Evolutionary conservation across 345 rosid genomes (phyloP), one percentile per base, ranked within the genome.

Genomic region (Rhizophora mangle): DNA sequence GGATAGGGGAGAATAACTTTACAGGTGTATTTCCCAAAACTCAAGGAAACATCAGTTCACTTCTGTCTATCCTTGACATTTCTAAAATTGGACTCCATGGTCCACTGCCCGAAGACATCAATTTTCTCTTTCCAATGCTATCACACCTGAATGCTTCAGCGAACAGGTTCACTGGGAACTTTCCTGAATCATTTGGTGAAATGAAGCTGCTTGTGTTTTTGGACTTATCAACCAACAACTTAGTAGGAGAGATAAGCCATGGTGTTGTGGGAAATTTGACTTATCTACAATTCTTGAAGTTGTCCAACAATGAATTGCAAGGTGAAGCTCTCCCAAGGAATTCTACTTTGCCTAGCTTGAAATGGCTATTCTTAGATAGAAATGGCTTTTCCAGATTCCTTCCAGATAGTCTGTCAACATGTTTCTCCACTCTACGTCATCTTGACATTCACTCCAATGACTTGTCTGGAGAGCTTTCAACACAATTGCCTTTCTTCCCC

Each of bases 381-480:
- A 69, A 69, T 46, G 24, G 8, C 53, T 74, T 74, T 16, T 2
- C 54, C 0, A 60, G 64, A 8, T 21, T 43, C 16, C 55, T 43
- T 26, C 68, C n/a, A 22, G 27, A 46, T 55, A 18, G 64, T 6
- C 22, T 64, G 9, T 63, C 54, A 22, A 63, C 6, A 13, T 63
- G 15, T 43, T 43, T 10, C 6, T 22, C 21, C 11, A 22, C 26
- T 34, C 10, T 13, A n/a, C 1, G 43, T 47, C 0, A 11, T 43
- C 53, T 72, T 51, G 15, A 19, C 61, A 59, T 65, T 49, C 43
- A 3, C 31, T 1, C 11, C 11, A 72, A 65, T 11, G 18, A n/a
- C 24, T 61, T 73, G n/a, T 73, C 72, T 18, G 77, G 77, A 7
- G 67, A 67, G 56, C 67, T 73, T 46, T 67, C 72, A 21, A 61